Percentiles rank a stretch among this genome's conserved stretches.
These are phyloP conservation scores for Ceratocystis cubensis DNA, from an alignment of 2,329 filamentous ascomycete species.

Conservation along the genomic window DNA sequence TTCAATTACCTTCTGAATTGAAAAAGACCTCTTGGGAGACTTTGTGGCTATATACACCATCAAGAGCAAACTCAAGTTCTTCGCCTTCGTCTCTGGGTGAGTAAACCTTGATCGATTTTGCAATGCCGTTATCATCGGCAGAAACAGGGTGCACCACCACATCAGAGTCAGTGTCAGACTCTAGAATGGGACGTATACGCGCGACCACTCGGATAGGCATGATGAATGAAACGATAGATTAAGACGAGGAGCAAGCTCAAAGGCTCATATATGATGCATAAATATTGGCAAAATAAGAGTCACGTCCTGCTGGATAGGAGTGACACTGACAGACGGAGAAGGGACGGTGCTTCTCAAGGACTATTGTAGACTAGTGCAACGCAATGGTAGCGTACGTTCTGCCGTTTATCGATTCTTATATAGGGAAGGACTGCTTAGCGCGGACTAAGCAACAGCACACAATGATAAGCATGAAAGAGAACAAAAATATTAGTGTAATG, in stretches of 20 bases:
- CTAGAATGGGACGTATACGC: slow-evolving; percentile 75
- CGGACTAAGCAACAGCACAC: background rate
- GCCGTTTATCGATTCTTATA: background rate
- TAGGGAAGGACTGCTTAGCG: background rate
- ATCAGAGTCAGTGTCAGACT: slow-evolving; percentile 75
- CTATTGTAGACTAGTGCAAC: background rate
- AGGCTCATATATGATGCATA: slow-evolving; percentile 15
- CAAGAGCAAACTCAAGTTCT: slow-evolving; percentile 89
- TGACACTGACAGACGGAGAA: slow-evolving; percentile 1
- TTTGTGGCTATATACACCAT: slow-evolving; percentile 72
- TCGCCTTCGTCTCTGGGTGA: slow-evolving; percentile 87
- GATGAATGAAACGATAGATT: slow-evolving; percentile 17
- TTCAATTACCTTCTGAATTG: slow-evolving; percentile 63
- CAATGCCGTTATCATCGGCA: slow-evolving; percentile 47
- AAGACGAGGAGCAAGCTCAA: slow-evolving; percentile 5
- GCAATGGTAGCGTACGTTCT: no score
- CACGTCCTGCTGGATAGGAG: slow-evolving; percentile 1
- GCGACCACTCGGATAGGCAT: slow-evolving; percentile 78
- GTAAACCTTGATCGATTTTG: slow-evolving; percentile 69
- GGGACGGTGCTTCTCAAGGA: slow-evolving; percentile 1
- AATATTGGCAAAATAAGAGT: background rate
- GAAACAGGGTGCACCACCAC: slow-evolving; percentile 63
- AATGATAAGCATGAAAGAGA: slow-evolving; percentile 6
- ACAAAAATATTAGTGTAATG: background rate
- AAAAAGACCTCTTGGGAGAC: slow-evolving; percentile 80